A percentile compares a stretch with the other conserved stretches of the same genome.
These are phyloP conservation scores for Pyrenophora teres DNA, from an alignment of 2,329 filamentous ascomycete species.

Conservation along the genomic window DNA sequence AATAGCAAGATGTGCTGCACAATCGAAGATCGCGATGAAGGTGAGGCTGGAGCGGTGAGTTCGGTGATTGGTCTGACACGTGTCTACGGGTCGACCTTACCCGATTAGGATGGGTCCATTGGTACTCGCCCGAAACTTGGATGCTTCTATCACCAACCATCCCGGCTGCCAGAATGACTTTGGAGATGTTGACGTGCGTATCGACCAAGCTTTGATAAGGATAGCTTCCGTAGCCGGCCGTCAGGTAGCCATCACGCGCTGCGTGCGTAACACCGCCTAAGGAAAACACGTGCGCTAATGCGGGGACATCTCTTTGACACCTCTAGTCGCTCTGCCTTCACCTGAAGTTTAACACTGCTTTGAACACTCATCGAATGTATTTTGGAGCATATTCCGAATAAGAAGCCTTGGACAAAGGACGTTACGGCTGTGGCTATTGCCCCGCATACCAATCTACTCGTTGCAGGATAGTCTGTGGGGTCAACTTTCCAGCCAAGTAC, in stretches of 20 bases:
- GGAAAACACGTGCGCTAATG: no score
- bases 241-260: background rate
- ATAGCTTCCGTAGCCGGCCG: background rate
- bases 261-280: no score
- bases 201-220: background rate
- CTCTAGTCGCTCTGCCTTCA: no score
- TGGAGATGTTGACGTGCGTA: background rate
- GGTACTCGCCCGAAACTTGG: background rate
- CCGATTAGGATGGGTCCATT: background rate
- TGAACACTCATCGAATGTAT: background rate
- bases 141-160: conserved; percentile 1
- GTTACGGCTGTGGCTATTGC: background rate
- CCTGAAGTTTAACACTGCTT: no score
- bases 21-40: conserved; percentile 4
- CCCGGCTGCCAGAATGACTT: background rate
- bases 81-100: conserved; percentile 1
- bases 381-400: background rate
- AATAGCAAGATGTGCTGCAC: background rate
- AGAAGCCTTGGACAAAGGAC: background rate
- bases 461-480: conserved; percentile 1
- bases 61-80: conserved; percentile 12
- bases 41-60: conserved; percentile 15
- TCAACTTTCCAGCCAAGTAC: background rate
- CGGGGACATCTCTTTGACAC: no score
- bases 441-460: conserved; percentile 8